Conservation (phyloP, 2,329 filamentous ascomycete species). For the Ramularia endophylla region DNA sequence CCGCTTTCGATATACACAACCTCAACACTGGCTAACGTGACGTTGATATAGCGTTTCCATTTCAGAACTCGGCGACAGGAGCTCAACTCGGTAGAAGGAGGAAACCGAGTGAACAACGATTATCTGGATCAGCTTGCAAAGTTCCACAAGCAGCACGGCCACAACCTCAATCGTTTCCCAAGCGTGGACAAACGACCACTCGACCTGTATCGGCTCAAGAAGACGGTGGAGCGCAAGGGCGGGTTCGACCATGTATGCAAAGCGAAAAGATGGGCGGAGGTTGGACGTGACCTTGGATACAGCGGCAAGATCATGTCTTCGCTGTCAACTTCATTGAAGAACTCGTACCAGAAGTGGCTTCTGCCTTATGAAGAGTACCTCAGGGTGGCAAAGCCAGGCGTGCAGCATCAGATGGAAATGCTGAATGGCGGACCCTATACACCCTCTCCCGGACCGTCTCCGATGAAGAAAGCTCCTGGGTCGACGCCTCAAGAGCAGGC, state of each 20-base stretch:
- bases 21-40: conserved; percentile 20
- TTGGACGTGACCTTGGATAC: conserved; percentile 91
- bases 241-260: conserved; percentile 98
- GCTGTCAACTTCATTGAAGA: conserved; percentile 93
- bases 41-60: conserved; percentile 70
- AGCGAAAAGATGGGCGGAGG: conserved; percentile 98
- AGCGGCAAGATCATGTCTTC: conserved; percentile 99
- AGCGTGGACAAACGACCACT: conserved; percentile 97
- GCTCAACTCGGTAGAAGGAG: conserved; percentile 96
- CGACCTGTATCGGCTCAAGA: conserved; percentile 92
- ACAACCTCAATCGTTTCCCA: conserved; percentile 85
- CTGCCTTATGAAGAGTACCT: conserved; percentile 96
- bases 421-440: conserved; percentile 92
- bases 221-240: conserved; percentile 88
- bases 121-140: conserved; percentile 93
- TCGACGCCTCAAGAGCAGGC: conserved; percentile 54
- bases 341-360: conserved; percentile 96
- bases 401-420: conserved; percentile 91
- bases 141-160: conserved; percentile 95
- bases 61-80: conserved; percentile 95
- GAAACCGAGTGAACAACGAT: conserved; percentile 89
- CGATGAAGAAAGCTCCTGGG: conserved; percentile 54
- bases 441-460: conserved; percentile 66
- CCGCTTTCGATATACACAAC: neutral
- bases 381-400: conserved; percentile 81